Evolutionary conservation across 2,329 filamentous ascomycete species (phyloP).

Genomic region (Diaporthe citriasiana): DNA sequence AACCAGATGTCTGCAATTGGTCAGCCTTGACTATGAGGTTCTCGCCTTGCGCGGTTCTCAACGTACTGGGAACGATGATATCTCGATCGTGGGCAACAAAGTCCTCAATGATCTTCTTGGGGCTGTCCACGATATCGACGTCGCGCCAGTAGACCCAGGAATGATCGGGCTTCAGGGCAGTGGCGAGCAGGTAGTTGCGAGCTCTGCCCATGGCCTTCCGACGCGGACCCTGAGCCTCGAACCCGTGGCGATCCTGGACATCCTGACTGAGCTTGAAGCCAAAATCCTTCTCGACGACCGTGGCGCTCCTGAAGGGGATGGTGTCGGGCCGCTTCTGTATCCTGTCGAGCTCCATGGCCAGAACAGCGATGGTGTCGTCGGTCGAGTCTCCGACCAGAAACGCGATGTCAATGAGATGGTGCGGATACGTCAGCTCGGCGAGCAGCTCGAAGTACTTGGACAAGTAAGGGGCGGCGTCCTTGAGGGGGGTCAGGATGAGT

Average conservation of each 20-base stretch:
- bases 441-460: conserved; percentile 95
- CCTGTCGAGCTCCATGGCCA: conserved; percentile 87
- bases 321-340: conserved; percentile 86
- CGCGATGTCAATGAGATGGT: conserved; percentile 93
- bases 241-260: conserved; percentile 87
- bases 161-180: conserved; percentile 91
- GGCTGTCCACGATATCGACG: conserved; percentile 94
- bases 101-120: conserved; percentile 89
- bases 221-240: conserved; percentile 88
- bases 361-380: conserved; percentile 91
- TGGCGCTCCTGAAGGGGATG: conserved; percentile 86
- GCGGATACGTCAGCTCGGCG: conserved; percentile 90
- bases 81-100: conserved; percentile 95
- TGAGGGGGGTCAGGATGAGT: conserved; percentile 91
- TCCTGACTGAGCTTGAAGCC: conserved; percentile 80
- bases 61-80: conserved; percentile 93
- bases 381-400: conserved; percentile 94
- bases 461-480: conserved; percentile 87
- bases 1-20: conserved; percentile 88
- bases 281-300: conserved; percentile 94
- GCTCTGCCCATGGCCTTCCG: conserved; percentile 92
- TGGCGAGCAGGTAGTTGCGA: conserved; percentile 89
- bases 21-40: conserved; percentile 46
- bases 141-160: conserved; percentile 99
- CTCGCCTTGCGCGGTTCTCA: neutral